Conservation (phyloP, 345 rosid species). For the Bruguiera sexangula region DNA sequence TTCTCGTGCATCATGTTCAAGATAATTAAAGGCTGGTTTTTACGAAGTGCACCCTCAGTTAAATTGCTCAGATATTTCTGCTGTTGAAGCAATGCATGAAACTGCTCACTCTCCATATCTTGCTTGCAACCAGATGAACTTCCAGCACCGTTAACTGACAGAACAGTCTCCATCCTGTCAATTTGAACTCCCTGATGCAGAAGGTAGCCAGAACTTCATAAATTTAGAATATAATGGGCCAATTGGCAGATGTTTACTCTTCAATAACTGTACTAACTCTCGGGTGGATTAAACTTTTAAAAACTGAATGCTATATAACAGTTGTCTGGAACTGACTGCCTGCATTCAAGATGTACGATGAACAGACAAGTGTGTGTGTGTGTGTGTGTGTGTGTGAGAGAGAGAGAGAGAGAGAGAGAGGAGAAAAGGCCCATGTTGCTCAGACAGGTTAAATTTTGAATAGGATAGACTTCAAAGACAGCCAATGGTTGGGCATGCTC, state of each 20-base stretch:
- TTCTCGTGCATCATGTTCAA: conserved; percentile 71
- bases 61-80: conserved; percentile 59
- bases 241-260: background rate
- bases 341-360: too few species aligned
- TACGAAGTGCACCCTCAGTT: conserved; percentile 70
- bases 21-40: conserved; percentile 68
- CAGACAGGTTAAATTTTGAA: too few species aligned
- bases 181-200: conserved; percentile 65
- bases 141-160: conserved; percentile 32
- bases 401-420: too few species aligned
- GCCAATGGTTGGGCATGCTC: too few species aligned
- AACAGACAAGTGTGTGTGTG: too few species aligned
- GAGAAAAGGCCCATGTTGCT: too few species aligned
- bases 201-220: conserved; percentile 12
- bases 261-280: background rate
- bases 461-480: too few species aligned
- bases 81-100: conserved; percentile 46
- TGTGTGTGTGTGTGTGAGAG: too few species aligned
- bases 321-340: too few species aligned
- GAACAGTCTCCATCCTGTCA: conserved; percentile 63
- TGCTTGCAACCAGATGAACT: conserved; percentile 35
- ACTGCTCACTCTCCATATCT: conserved; percentile 53
- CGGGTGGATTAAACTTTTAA: too few species aligned
- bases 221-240: background rate
- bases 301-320: background rate